Percentiles rank a stretch among this genome's conserved stretches.
These are phyloP conservation scores for Stephanodiscus triporus DNA, from an alignment of 108 stramenopile species.

Conservation along the genomic window DNA sequence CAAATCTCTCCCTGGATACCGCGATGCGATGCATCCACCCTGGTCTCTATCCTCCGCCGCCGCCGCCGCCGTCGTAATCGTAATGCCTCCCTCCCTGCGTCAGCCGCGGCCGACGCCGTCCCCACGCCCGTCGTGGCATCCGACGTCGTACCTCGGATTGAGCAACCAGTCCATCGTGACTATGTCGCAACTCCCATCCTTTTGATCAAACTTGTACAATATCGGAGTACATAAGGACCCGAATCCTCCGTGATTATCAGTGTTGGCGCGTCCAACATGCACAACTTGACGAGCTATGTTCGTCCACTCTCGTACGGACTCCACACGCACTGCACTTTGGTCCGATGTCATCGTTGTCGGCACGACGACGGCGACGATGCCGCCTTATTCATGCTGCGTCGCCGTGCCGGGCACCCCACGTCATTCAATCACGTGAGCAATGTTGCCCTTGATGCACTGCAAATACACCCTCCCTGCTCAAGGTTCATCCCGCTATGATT, in stretches of 20 bases:
- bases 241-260: constrained; percentile 93
- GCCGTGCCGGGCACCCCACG: too few relatives aligned
- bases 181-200: constrained; percentile 73
- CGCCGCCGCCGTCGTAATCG: not conserved
- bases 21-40: constrained; percentile 67
- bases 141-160: constrained; percentile 7
- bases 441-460: constrained; percentile 70
- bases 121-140: constrained; percentile 5
- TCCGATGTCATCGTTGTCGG: too few relatives aligned
- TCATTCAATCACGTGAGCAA: constrained; percentile 38
- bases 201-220: constrained; percentile 82
- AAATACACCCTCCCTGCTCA: too few relatives aligned
- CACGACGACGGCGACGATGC: constrained; percentile 5
- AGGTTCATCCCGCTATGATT: constrained; percentile 64
- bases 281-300: constrained; percentile 92
- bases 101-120: constrained; percentile 3
- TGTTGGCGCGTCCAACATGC: constrained; percentile 77
- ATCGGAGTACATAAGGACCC: constrained; percentile 84
- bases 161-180: constrained; percentile 83
- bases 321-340: constrained; percentile 77
- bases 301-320: constrained; percentile 98
- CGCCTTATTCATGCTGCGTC: not conserved
- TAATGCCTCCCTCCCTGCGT: too few relatives aligned
- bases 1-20: constrained; percentile 54
- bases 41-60: constrained; percentile 40